Percentiles rank a stretch among this genome's conserved stretches.
These are phyloP conservation scores for Wickerhamomyces hampshirensis DNA, from an alignment of 805 yeast genomes.

Conservation along the genomic window DNA sequence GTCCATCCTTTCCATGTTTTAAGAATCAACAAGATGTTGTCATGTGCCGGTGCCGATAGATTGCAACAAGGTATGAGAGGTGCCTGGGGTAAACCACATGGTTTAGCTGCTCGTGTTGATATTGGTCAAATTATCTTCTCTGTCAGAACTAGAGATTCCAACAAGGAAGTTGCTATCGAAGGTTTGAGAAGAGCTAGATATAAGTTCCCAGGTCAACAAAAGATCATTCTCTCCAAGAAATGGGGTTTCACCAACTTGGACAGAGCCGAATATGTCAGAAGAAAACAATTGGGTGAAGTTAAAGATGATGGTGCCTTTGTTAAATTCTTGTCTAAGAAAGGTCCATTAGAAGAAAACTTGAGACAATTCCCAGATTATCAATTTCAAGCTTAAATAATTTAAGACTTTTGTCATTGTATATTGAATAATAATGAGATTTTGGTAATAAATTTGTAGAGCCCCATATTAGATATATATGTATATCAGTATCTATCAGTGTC, in stretches of 20 bases:
- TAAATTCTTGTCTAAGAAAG: conserved; percentile 96
- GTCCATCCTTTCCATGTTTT: conserved; percentile 99
- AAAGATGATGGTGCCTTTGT: conserved; percentile 99
- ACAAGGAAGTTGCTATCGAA: conserved; percentile 97
- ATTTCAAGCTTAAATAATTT: conserved; percentile 31
- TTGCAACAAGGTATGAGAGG: conserved; percentile 99
- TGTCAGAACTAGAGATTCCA: conserved; percentile 95
- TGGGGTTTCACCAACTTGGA: conserved; percentile 99
- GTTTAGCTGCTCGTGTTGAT: conserved; percentile 98
- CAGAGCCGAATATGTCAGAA: conserved; percentile 95
- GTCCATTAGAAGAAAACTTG: conserved; percentile 90
- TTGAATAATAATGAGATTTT: background rate
- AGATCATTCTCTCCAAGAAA: conserved; percentile 97
- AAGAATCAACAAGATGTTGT: conserved; percentile 99
- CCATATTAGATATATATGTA: too few relatives aligned
- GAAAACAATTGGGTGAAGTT: conserved; percentile 91
- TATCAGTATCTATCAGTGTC: too few relatives aligned
- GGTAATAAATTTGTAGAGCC: too few relatives aligned
- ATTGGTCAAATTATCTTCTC: conserved; percentile 98
- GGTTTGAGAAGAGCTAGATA: conserved; percentile 99
- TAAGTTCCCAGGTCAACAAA: conserved; percentile 99
- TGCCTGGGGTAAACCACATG: conserved; percentile 99
- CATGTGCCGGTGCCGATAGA: conserved; percentile 99
- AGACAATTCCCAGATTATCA: conserved; percentile 84
- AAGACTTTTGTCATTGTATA: conserved; percentile 1